Conservation (phyloP, 306 rosid species). For the Prunus kanzakura region DNA sequence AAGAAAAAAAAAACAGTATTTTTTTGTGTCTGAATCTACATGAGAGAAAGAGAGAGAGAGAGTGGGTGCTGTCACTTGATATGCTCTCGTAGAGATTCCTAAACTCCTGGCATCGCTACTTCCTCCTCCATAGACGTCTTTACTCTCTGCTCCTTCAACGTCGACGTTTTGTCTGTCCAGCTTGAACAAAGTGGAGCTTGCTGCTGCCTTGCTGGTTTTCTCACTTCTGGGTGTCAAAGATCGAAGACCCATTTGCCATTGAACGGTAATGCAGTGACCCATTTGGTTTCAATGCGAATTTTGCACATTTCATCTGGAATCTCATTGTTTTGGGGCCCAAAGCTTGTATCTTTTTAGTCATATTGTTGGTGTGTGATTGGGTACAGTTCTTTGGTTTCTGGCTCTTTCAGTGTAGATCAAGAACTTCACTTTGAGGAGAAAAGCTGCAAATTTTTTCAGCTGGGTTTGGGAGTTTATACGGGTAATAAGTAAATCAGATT, state of each 20-base stretch:
- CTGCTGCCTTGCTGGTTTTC: neutral
- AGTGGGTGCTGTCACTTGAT: neutral
- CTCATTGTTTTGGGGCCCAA: slow-evolving; percentile 14
- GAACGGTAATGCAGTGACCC: slow-evolving; percentile 21
- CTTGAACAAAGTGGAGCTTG: neutral
- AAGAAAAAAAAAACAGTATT: neutral
- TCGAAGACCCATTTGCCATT: slow-evolving; percentile 16
- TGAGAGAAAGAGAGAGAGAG: neutral
- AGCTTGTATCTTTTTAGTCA: slow-evolving; percentile 21
- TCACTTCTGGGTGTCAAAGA: neutral
- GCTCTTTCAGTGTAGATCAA: slow-evolving; percentile 6
- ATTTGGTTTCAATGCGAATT: neutral
- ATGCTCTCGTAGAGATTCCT: neutral
- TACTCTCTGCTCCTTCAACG: neutral
- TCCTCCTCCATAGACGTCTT: neutral
- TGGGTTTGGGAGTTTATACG: slow-evolving; percentile 10
- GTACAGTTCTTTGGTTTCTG: neutral
- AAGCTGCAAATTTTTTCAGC: slow-evolving; percentile 8
- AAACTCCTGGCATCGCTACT: neutral
- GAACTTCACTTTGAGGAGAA: neutral
- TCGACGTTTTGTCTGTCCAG: neutral
- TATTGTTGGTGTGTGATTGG: slow-evolving; percentile 5
- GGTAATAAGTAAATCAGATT: neutral
- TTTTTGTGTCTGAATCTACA: slow-evolving; percentile 13
- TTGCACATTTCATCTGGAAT: neutral